Evolutionary conservation across 805 yeast species (phyloP), one percentile per base, ranked within the genome.

Genomic region (Saturnispora sekii): DNA sequence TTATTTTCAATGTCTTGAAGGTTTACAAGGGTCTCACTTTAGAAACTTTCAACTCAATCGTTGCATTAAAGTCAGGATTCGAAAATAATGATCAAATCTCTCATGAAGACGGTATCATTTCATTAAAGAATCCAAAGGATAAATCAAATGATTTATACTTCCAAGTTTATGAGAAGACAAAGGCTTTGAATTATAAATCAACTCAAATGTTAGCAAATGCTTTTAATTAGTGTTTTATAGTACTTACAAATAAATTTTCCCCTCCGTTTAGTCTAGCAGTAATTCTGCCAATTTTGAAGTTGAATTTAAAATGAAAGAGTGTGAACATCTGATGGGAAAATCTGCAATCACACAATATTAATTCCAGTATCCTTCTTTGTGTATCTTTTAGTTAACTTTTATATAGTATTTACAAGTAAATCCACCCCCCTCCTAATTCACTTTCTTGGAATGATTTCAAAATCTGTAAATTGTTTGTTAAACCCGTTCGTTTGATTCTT

Each of bases 81-180:
- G 26, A 21, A 21, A 21, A 21, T 21, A 21, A 21, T 5, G 26
- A 21, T 21, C 26, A 21, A 21, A 21, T 21, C 8, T 21, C 26
- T 5, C 26, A 5, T 21, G 26, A 21, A 8, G 7, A 8, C 8
- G 26, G 26, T 6, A 21, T 21, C 26, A 21, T 21, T 32, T 38
- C 36, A 21, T 41, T 37, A 32, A 30, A 38, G 79, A 47, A 72
- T 73, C 60, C 72, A 72, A 72, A 72, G 58, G 77, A 76, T 51
- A 74, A 77, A 46, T 62, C 68, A 16, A 70, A 70, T 41, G 68
- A 77, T 53, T 76, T 77, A 35, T 72, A 81, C 64, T 87, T 84
- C 52, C 82, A 79, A 51, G 74, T 84, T 34, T 73, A 75, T 50
- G 84, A 79, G 54, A 76, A 73, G 60, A 77, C 84, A n/a, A 79